A percentile compares a stretch with the other conserved stretches of the same genome.
Evolutionary conservation across 768 basidiomycete species (phyloP).

Genomic region (Coprinopsis sp.): DNA sequence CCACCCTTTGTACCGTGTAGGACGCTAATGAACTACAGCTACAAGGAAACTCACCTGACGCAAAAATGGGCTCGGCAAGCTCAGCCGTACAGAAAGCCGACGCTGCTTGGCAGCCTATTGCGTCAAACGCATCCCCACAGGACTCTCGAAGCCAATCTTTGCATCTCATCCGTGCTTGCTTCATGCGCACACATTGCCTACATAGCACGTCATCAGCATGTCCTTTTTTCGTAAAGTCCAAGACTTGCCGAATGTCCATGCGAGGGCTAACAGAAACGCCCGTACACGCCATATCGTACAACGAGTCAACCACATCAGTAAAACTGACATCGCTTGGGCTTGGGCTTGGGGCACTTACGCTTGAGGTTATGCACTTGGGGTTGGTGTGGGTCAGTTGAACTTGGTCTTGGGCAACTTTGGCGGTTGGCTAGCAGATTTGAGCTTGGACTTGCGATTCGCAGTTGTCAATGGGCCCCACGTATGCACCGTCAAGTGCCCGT

Average conservation of each 20-base stretch:
- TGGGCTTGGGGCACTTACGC: no score
- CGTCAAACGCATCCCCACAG: slow-evolving; percentile 64
- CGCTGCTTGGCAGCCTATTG: slow-evolving; percentile 61
- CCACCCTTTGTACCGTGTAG: slow-evolving; percentile 25
- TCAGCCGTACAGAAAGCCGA: slow-evolving; percentile 56
- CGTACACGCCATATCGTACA: slow-evolving; percentile 52
- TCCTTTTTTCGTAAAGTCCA: slow-evolving; percentile 14
- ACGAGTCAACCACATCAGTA: slow-evolving; percentile 36
- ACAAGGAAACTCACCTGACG: slow-evolving; percentile 14
- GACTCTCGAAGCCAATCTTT: slow-evolving; percentile 45
- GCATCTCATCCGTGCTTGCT: slow-evolving; percentile 59
- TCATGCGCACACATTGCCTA: slow-evolving; percentile 54
- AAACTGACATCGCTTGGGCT: no score
- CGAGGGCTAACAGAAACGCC: slow-evolving; percentile 44
- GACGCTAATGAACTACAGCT: background rate
- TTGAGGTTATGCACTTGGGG: no score
- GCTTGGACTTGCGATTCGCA: no score
- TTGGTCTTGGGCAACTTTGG: no score
- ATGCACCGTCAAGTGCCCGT: no score
- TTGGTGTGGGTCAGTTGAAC: no score
- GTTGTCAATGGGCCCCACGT: no score
- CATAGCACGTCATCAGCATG: slow-evolving; percentile 29
- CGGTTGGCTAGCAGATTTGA: no score
- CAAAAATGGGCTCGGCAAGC: slow-evolving; percentile 37
- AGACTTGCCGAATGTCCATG: slow-evolving; percentile 43